A percentile compares a stretch with the other conserved stretches of the same genome.
phyloP scores from a whole-genome alignment of 345 rosid species.

The Bruguiera parviflora region DNA sequence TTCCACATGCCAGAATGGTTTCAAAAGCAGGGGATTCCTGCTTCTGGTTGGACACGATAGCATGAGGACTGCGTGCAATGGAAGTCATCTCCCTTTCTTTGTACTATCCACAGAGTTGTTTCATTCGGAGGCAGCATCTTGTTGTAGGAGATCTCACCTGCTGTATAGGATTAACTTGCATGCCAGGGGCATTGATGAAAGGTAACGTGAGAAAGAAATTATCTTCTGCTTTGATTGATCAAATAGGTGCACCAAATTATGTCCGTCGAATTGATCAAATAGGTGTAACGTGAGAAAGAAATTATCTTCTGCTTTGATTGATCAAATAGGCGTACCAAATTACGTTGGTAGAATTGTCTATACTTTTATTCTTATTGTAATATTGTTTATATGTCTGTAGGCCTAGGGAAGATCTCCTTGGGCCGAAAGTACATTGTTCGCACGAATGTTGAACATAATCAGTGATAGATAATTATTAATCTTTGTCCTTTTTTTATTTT shows the following conservation, averaged over 20 bases:
- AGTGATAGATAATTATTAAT: no score
- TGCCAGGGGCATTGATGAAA: conserved; percentile 17
- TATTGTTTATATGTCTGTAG: not conserved
- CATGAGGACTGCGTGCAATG: not conserved
- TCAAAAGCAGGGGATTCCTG: conserved; percentile 85
- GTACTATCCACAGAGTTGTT: conserved; percentile 14
- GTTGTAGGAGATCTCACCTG: conserved; percentile 16
- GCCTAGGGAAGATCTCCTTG: no score
- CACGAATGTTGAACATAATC: no score
- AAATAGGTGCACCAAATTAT: conserved; percentile 19
- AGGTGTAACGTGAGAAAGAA: no score
- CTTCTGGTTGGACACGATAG: conserved; percentile 44
- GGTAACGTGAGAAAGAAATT: not conserved
- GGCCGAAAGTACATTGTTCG: no score
- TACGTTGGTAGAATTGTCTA: conserved; percentile 23
- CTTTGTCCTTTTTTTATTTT: no score
- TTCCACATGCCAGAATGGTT: conserved; percentile 98
- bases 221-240: conserved; percentile 17
- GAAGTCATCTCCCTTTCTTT: conserved; percentile 7
- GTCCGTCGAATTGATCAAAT: conserved; percentile 27
- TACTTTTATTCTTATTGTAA: not conserved
- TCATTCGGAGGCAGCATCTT: conserved; percentile 20
- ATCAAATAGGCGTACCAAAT: conserved; percentile 17
- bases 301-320: conserved; percentile 17
- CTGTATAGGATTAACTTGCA: conserved; percentile 25